phyloP scores from a whole-genome alignment of 768 basidiomycete genomes.

The Leccinum sublutescens region DNA sequence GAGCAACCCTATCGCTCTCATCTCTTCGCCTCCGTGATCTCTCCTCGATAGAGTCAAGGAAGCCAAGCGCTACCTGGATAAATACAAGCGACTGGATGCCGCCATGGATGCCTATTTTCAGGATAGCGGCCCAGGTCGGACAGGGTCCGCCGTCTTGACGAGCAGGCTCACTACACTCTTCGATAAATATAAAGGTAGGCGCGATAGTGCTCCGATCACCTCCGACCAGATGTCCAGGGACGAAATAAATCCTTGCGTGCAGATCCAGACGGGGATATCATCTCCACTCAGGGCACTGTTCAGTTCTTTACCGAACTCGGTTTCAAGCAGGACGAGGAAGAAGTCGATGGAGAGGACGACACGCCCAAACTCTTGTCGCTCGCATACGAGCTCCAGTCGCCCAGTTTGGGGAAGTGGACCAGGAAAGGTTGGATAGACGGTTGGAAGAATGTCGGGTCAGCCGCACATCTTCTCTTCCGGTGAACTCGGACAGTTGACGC shows the following conservation, averaged over 20 bases:
- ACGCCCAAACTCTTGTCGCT: constrained; percentile 73
- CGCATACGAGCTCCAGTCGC: constrained; percentile 79
- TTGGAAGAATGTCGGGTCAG: constrained; percentile 73
- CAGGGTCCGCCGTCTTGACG: constrained; percentile 39
- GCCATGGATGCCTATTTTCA: constrained; percentile 74
- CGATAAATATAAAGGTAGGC: constrained; percentile 64
- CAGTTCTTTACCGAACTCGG: constrained; percentile 49
- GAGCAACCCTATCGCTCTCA: constrained; percentile 33
- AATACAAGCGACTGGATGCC: constrained; percentile 65
- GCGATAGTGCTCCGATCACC: constrained; percentile 3
- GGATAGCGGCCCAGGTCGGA: constrained; percentile 30
- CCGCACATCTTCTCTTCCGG: constrained; percentile 6
- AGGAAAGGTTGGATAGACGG: constrained; percentile 75
- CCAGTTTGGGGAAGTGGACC: constrained; percentile 68
- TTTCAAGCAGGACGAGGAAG: constrained; percentile 38
- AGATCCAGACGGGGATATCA: constrained; percentile 63
- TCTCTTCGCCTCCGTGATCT: constrained; percentile 4
- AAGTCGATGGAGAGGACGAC: constrained; percentile 70
- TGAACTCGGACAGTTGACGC: constrained; percentile 4
- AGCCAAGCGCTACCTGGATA: constrained; percentile 67
- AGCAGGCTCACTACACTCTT: constrained; percentile 59
- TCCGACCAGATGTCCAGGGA: neutral
- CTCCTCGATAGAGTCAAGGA: constrained; percentile 40
- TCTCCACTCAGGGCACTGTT: constrained; percentile 79
- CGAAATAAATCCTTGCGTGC: constrained; percentile 2